These are phyloP conservation scores for Macrolepiota dolichaula DNA, from an alignment of 768 basidiomycete species.

Conservation along the genomic window DNA sequence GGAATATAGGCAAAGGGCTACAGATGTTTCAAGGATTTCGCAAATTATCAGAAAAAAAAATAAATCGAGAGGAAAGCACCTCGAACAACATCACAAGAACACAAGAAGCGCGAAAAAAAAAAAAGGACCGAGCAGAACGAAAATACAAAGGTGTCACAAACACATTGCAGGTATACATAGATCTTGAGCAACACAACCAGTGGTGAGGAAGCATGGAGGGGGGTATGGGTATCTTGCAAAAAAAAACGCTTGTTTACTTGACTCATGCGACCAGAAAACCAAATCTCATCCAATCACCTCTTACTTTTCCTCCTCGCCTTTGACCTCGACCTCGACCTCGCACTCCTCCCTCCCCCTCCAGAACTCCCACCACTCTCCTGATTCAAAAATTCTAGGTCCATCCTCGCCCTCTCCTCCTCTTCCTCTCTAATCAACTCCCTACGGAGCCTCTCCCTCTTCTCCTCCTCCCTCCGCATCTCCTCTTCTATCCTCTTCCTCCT, in stretches of 20 bases:
- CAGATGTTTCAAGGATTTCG: no score
- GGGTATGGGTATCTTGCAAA: neutral
- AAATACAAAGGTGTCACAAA: no score
- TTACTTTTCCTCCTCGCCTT: slow-evolving; percentile 1
- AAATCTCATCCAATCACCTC: neutral
- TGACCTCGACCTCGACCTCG: slow-evolving; percentile 1
- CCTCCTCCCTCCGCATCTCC: neutral
- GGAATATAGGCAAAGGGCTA: no score
- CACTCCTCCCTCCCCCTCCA: neutral
- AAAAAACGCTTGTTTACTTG: neutral
- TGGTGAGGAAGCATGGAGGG: neutral
- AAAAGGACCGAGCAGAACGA: neutral
- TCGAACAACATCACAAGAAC: neutral
- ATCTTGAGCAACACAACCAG: neutral
- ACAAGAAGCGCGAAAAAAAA: neutral
- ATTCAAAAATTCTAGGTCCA: neutral
- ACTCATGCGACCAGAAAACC: no score
- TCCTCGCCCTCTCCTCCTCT: slow-evolving; percentile 6
- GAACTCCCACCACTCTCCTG: neutral
- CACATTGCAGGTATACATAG: neutral
- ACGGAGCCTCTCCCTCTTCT: neutral
- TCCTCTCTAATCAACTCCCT: slow-evolving; percentile 5
- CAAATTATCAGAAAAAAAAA: neutral
- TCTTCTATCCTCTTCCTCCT: neutral
- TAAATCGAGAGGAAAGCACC: neutral